Percentiles rank a stretch among this genome's conserved stretches.
Evolutionary conservation across 2,329 filamentous ascomycete species (phyloP).

Genomic region (Trichoderma breve): DNA sequence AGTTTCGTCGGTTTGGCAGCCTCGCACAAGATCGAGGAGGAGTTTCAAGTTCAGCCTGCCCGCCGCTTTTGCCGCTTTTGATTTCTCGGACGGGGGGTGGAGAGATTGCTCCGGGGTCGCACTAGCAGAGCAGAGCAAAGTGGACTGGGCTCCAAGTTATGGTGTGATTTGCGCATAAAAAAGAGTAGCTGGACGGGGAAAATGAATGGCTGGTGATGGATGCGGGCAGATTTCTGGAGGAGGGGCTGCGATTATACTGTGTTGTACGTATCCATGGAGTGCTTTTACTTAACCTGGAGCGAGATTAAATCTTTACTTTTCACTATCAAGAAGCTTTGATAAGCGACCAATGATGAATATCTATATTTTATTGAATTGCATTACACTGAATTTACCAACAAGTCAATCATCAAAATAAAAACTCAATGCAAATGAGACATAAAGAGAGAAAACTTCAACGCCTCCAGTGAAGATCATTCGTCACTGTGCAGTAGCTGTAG

Average conservation of each 20-base stretch:
- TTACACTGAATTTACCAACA: not conserved
- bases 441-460: constrained; percentile 23
- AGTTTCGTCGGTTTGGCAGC: not conserved
- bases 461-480: not conserved
- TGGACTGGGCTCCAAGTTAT: not conserved
- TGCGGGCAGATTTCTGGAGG: not conserved
- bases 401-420: not conserved
- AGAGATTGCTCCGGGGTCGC: not conserved
- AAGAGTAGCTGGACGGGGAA: not conserved
- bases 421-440: not conserved
- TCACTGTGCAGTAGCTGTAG: not conserved
- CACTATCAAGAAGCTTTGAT: not conserved
- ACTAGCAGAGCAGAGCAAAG: not conserved
- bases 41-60: not conserved
- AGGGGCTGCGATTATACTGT: not conserved
- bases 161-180: not conserved
- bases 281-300: not conserved
- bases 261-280: not conserved
- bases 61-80: not conserved
- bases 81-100: not conserved
- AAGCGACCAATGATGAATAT: not conserved
- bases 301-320: not conserved
- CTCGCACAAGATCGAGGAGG: not conserved
- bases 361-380: not conserved
- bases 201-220: constrained; percentile 4